Conservation (phyloP, 805 yeast genomes). For the Candida arabinofermentans region DNA sequence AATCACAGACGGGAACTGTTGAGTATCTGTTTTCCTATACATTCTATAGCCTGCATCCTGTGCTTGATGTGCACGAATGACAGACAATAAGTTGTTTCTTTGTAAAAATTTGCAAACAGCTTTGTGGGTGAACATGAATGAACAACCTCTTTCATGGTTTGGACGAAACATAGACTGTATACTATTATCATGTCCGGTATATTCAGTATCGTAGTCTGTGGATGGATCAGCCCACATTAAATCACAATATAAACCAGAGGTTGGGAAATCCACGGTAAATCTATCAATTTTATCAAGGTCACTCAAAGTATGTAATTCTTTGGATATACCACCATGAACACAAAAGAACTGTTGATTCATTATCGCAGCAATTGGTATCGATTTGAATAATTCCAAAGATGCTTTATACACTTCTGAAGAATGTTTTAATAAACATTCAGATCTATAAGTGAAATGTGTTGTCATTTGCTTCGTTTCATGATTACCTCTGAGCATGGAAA, state of each 20-base stretch:
- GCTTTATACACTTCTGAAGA: conserved; percentile 60
- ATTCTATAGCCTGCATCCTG: conserved; percentile 97
- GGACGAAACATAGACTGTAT: conserved; percentile 47
- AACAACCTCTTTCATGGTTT: conserved; percentile 81
- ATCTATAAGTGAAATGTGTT: conserved; percentile 87
- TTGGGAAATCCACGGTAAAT: conserved; percentile 83
- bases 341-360: conserved; percentile 94
- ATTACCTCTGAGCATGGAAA: conserved; percentile 87
- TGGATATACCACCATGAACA: conserved; percentile 95
- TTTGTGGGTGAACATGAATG: conserved; percentile 80
- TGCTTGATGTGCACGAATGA: conserved; percentile 95
- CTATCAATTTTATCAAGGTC: conserved; percentile 71
- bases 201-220: conserved; percentile 74
- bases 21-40: conserved; percentile 77
- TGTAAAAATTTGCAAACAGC: conserved; percentile 80
- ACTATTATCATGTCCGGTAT: conserved; percentile 17
- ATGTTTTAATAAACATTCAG: conserved; percentile 87
- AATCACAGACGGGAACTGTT: conserved; percentile 79
- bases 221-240: conserved; percentile 94
- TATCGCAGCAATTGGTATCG: conserved; percentile 86
- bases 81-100: conserved; percentile 71
- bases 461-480: conserved; percentile 95
- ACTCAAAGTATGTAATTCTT: conserved; percentile 65
- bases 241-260: conserved; percentile 91
- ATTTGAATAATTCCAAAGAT: conserved; percentile 73